These are phyloP conservation scores for Candida anglica DNA, from an alignment of 805 yeast genomes.

Conservation along the genomic window DNA sequence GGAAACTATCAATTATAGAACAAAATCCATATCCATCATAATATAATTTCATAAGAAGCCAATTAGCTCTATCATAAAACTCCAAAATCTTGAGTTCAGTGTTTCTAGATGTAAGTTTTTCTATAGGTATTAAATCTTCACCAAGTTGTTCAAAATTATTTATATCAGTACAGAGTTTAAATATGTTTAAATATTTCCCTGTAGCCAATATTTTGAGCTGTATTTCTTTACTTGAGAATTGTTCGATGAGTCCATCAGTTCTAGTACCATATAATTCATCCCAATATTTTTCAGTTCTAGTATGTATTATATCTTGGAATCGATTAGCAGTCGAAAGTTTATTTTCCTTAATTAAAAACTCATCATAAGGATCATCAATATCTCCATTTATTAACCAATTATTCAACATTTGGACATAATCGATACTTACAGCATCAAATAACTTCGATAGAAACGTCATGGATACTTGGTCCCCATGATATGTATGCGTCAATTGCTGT, in stretches of 20 bases:
- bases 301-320: slow-evolving; percentile 25
- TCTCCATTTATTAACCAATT: slow-evolving; percentile 77
- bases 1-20: slow-evolving; percentile 45
- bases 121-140: slow-evolving; percentile 23
- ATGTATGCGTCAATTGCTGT: slow-evolving; percentile 50
- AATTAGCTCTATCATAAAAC: slow-evolving; percentile 68
- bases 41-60: slow-evolving; percentile 51
- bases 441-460: slow-evolving; percentile 48
- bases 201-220: slow-evolving; percentile 70
- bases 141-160: slow-evolving; percentile 25
- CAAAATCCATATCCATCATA: slow-evolving; percentile 56
- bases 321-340: slow-evolving; percentile 17
- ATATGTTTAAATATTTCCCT: slow-evolving; percentile 79
- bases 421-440: slow-evolving; percentile 54
- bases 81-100: slow-evolving; percentile 53
- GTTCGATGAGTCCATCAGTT: slow-evolving; percentile 69
- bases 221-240: slow-evolving; percentile 48
- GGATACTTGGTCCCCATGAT: slow-evolving; percentile 63
- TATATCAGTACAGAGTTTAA: slow-evolving; percentile 55
- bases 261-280: slow-evolving; percentile 69
- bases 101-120: slow-evolving; percentile 33
- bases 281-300: slow-evolving; percentile 63
- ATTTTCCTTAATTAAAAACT: slow-evolving; percentile 65
- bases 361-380: slow-evolving; percentile 75
- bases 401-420: slow-evolving; percentile 66